Evolutionary conservation across 768 basidiomycete genomes (phyloP), one percentile per base, ranked within the genome.

Genomic region (Leccinum broughii): DNA sequence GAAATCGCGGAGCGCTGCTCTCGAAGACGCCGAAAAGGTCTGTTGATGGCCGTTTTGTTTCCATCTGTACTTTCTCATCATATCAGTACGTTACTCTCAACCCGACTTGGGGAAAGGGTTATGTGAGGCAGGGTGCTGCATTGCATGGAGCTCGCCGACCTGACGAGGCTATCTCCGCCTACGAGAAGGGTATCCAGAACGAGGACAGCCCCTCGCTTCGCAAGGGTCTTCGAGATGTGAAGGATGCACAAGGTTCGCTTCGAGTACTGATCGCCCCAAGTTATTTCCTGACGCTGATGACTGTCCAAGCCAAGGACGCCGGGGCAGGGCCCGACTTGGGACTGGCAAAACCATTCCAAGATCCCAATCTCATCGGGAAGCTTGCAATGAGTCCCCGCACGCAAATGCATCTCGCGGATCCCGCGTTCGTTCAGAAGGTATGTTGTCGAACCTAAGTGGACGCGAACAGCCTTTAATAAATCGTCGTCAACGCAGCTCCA

Each of bases 21-120:
- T 97, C 51, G 81, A 84, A 51, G 95, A 98, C 76, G 95, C 95
- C 6, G 93, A 96, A 70, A 83, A 93, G 88, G 95, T 93, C 62
- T 32, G 32, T 15, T 48, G 26, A 35, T 26, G 10, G 14, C 55
- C 20, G 30, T 34, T 49, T 56, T 37, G n/a, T 51, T 34, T 57
- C 46, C 44, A 13, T 53, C 52, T 17, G 52, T 46, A 7, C 34
- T 50, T 55, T 55, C 57, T 17, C 4, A 46, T 55, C 28, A 9
- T 39, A 32, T 32, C 9, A 95, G 93, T 93, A 91, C 62, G 82
- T 95, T 70, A 82, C 83, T 68, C 78, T 90, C 59, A 92, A 89
- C 66, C 85, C 91, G 5, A 77, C 82, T 1, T 97, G 95, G 92
- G 78, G 88, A 28, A 98, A 98, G 72, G 95, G 95, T 6, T 93